A percentile compares a stretch with the other conserved stretches of the same genome.
These are phyloP conservation scores for Scalesia atractyloides DNA, from an alignment of 129 eudicot genomes.

Conservation along the genomic window DNA sequence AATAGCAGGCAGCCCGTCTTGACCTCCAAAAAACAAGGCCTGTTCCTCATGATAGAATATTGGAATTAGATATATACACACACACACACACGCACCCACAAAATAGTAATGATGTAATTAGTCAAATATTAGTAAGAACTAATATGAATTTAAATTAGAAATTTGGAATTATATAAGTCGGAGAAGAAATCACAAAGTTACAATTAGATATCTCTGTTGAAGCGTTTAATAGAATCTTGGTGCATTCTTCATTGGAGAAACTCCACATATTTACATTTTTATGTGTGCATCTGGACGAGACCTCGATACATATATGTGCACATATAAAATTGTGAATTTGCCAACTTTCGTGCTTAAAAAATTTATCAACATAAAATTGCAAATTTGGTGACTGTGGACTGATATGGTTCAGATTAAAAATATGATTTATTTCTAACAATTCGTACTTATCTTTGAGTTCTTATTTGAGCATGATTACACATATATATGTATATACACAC, in stretches of 20 bases:
- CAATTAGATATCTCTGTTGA: neutral
- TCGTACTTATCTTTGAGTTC: neutral
- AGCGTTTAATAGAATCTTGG: neutral
- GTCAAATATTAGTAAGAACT: neutral
- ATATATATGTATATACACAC: neutral
- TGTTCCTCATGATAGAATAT: slow-evolving; percentile 15
- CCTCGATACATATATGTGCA: neutral
- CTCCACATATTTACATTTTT: neutral
- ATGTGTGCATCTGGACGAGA: neutral
- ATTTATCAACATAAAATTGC: neutral
- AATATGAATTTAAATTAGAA: neutral
- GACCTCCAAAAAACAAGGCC: slow-evolving; percentile 93
- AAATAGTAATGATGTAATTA: neutral
- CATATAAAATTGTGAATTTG: neutral
- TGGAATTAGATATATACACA: neutral
- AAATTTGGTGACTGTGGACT: neutral
- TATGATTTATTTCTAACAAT: neutral
- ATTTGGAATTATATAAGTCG: neutral
- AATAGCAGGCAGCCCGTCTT: slow-evolving; percentile 69
- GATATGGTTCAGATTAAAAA: neutral
- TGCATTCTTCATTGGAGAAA: neutral
- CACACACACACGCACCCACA: neutral
- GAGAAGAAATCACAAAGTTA: neutral
- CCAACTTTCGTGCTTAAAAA: neutral
- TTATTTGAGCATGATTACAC: neutral